Conservation (phyloP, 2,329 filamentous ascomycete species). For the Didymella pinodella region DNA sequence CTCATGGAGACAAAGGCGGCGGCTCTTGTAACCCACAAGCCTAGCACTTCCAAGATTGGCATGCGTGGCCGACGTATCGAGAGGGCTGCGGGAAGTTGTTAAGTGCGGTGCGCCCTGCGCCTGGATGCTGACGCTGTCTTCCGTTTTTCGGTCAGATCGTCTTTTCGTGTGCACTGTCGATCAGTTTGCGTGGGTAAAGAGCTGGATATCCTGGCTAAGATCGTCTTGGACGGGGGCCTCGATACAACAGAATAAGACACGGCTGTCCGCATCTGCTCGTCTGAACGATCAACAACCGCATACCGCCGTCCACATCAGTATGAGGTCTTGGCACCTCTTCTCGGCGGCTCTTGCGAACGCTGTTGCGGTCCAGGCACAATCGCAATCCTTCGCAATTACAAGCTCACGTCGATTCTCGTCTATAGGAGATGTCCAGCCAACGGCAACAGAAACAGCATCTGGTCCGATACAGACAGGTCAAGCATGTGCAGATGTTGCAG, state of each 20-base stretch:
- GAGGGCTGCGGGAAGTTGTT: conserved; percentile 17
- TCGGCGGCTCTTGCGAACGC: conserved; percentile 30
- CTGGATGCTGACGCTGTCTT: neutral
- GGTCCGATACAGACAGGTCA: conserved; percentile 42
- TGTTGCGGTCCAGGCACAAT: conserved; percentile 29
- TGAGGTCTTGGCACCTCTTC: conserved; percentile 32
- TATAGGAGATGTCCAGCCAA: conserved; percentile 37
- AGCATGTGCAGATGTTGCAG: conserved; percentile 41
- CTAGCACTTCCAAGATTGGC: conserved; percentile 10
- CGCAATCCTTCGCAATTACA: conserved; percentile 12
- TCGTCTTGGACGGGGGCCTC: conserved; percentile 4
- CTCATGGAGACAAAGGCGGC: conserved; percentile 5
- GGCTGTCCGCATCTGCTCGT: neutral
- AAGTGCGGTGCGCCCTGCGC: conserved; percentile 18
- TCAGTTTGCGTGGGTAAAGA: conserved; percentile 4
- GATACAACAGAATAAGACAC: conserved; percentile 9
- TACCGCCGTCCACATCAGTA: conserved; percentile 10
- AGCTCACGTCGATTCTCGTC: conserved; percentile 23
- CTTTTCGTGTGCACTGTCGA: neutral
- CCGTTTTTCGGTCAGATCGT: neutral
- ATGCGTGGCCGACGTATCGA: conserved; percentile 23
- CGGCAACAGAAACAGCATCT: conserved; percentile 35
- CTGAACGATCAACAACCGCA: neutral
- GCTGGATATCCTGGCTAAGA: neutral
- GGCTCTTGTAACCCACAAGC: conserved; percentile 10